Evolutionary conservation across 2,329 filamentous ascomycete genomes (phyloP).

Genomic region (Fusarium burgessii): DNA sequence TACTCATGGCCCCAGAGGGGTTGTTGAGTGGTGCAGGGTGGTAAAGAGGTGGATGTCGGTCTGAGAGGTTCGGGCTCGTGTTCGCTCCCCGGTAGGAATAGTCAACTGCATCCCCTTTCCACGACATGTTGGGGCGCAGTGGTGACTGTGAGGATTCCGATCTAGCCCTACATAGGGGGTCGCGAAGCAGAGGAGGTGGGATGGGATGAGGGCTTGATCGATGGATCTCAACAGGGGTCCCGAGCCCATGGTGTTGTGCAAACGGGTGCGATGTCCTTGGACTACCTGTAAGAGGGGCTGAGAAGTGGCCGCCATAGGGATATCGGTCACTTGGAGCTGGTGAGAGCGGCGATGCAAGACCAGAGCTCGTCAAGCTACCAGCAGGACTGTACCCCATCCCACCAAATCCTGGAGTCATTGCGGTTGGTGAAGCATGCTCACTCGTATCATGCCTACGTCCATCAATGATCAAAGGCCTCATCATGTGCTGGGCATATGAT

Average conservation of each 20-base stretch:
- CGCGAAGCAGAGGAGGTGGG: constrained; percentile 69
- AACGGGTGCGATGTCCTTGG: constrained; percentile 65
- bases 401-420: constrained; percentile 75
- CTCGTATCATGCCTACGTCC: constrained; percentile 72
- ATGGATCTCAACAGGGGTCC: constrained; percentile 60
- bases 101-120: constrained; percentile 71
- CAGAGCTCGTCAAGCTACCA: constrained; percentile 62
- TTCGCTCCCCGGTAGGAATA: constrained; percentile 64
- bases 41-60: constrained; percentile 63
- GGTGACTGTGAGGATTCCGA: constrained; percentile 70
- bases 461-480: constrained; percentile 77
- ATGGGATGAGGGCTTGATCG: constrained; percentile 62
- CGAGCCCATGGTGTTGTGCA: constrained; percentile 61
- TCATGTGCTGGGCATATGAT: constrained; percentile 70
- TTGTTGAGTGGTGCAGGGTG: constrained; percentile 60
- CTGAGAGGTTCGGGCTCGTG: constrained; percentile 60
- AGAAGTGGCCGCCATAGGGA: constrained; percentile 62
- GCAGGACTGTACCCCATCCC: constrained; percentile 72
- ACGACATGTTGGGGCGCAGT: constrained; percentile 70
- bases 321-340: constrained; percentile 67
- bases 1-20: constrained; percentile 3
- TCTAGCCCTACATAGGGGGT: constrained; percentile 67
- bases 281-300: constrained; percentile 60
- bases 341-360: constrained; percentile 69
- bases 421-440: constrained; percentile 75